Base-by-base conservation (phyloP, 257 asterid species). In the Handroanthus guayacan region DNA sequence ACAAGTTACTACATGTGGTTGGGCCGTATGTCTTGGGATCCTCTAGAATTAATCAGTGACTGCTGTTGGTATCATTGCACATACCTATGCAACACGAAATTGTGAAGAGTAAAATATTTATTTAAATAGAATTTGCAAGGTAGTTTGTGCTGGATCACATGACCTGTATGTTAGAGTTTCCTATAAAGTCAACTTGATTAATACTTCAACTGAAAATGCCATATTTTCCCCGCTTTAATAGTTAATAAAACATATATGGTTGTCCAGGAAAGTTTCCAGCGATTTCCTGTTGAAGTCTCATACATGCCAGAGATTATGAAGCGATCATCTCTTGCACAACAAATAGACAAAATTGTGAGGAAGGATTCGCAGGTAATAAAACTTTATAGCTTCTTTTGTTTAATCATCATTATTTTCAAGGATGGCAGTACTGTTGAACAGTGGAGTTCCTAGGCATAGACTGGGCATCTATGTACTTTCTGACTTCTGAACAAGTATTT, bases 271-370 rank as follows among this genome's bases (percentile, higher is more conserved):
- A 90, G 83, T 79, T 93, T 95, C 80, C 97, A 82, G 83, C 90
- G 94, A 50, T 95, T 95, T 87, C 99, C 99, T 61, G 82, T 88
- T 67, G 89, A 89, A 74, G 62, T 77, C 43, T 91, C 99, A 25
- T 91, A 85, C 84, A 86, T 95, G 92, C 91, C 90, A 11, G 99
- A 88, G 83, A 89, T 95, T 67, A 86, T 81, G 91, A 93, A 87
- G 82, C 87, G 98, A 76, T 82, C 90, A 78, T 91, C 98, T 67
- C 97, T 95, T 85, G 99, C 99, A 55, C 91, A 84, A 67, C 97
- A 91, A 86, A 89, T 95, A 78, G 99, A 95, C 86, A 93, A 91
- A 85, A 87, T 93, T 72, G 47, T 63, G 18, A 86, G 92, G 56
- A 95, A 90, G 86, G 89, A 88, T 78, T 89, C 97, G 75, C 93